Percentiles rank a stretch among this genome's conserved stretches.
Evolutionary conservation across 805 yeast genomes (phyloP).

Genomic region (Candida nonsorbophila): DNA sequence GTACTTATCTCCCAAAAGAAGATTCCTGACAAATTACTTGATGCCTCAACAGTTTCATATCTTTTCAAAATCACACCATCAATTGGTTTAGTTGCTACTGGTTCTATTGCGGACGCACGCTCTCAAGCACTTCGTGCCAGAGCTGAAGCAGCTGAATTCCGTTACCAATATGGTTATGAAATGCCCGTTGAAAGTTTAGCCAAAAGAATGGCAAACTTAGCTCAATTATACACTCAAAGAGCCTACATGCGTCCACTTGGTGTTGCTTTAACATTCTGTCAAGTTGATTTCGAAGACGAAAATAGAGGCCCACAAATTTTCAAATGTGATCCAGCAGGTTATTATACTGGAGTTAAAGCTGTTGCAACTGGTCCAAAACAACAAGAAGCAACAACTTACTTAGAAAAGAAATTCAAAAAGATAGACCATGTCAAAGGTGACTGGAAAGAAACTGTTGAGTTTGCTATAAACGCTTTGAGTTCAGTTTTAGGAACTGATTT

Average conservation of each 20-base stretch:
- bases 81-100: constrained; percentile 89
- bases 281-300: constrained; percentile 67
- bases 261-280: constrained; percentile 82
- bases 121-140: constrained; percentile 86
- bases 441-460: constrained; percentile 86
- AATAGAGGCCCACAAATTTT: constrained; percentile 84
- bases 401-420: constrained; percentile 84
- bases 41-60: constrained; percentile 80
- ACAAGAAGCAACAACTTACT: constrained; percentile 85
- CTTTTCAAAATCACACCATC: constrained; percentile 75
- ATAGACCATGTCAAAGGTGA: constrained; percentile 67
- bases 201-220: constrained; percentile 91
- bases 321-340: constrained; percentile 98
- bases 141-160: constrained; percentile 92
- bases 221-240: constrained; percentile 94
- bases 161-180: constrained; percentile 91
- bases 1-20: constrained; percentile 93
- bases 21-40: constrained; percentile 91
- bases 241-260: constrained; percentile 99
- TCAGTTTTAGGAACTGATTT: constrained; percentile 89
- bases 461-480: constrained; percentile 80
- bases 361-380: constrained; percentile 96
- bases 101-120: constrained; percentile 94
- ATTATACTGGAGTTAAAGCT: constrained; percentile 85
- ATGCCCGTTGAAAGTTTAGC: constrained; percentile 93